phyloP scores from a whole-genome alignment of 164 flowering plant species.

The Saururus chinensis region DNA sequence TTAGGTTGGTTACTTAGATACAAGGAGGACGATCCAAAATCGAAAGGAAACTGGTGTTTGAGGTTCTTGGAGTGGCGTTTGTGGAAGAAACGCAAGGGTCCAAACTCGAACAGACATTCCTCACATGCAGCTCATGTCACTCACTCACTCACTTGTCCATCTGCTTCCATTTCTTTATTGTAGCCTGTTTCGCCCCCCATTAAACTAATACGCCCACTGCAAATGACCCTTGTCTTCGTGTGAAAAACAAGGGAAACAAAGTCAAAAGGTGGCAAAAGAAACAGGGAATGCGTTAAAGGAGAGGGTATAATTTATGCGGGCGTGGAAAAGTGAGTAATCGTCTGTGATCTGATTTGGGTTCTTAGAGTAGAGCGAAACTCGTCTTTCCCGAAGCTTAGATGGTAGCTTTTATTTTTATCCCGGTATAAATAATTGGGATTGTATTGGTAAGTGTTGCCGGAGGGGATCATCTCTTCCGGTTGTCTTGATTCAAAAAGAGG shows the following conservation, averaged over 20 bases:
- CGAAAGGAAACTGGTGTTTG: background rate
- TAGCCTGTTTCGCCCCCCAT: background rate
- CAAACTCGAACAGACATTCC: conserved; percentile 1
- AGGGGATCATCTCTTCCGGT: conserved; percentile 13
- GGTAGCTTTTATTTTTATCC: background rate
- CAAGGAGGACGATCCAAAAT: background rate
- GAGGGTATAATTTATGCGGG: background rate
- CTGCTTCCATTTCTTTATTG: background rate
- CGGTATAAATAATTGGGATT: background rate
- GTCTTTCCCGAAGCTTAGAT: conserved; percentile 12
- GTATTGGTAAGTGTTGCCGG: conserved; percentile 6
- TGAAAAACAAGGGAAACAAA: conserved; percentile 3
- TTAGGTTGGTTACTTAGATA: background rate
- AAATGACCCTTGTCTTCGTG: conserved; percentile 5
- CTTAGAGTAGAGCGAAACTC: background rate
- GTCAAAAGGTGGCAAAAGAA: conserved; percentile 14
- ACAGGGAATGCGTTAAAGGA: background rate
- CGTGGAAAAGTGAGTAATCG: conserved; percentile 18
- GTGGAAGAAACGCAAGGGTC: background rate
- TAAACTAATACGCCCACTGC: background rate
- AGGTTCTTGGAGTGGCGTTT: background rate
- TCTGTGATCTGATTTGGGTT: conserved; percentile 6
- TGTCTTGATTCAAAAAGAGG: conserved; percentile 17
- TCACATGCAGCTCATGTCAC: background rate
- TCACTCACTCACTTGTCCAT: background rate